These are phyloP conservation scores for Paracoccidioides brasiliensis DNA, from an alignment of 2,329 filamentous ascomycete genomes.

Conservation along the genomic window DNA sequence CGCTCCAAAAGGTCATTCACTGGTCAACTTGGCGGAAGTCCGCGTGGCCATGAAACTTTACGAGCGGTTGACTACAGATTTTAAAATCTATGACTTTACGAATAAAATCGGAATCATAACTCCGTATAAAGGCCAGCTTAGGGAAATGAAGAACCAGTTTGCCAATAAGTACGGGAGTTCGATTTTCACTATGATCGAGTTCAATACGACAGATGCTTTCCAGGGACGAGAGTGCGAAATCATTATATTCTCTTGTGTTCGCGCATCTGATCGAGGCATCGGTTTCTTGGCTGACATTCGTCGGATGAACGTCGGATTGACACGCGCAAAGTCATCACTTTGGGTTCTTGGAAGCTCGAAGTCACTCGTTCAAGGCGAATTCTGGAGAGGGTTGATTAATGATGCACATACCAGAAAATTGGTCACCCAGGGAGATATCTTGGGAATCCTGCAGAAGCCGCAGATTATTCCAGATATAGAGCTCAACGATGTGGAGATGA, in stretches of 20 bases:
- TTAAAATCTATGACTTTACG: conserved; percentile 52
- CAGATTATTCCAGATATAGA: conserved; percentile 33
- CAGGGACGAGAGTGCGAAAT: conserved; percentile 94
- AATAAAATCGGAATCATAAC: conserved; percentile 95
- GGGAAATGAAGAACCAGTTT: conserved; percentile 66
- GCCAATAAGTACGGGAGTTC: conserved; percentile 55
- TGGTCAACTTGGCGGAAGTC: conserved; percentile 79
- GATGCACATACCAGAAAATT: conserved; percentile 62
- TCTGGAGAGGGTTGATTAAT: conserved; percentile 76
- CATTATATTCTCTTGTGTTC: conserved; percentile 97
- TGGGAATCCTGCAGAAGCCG: conserved; percentile 41
- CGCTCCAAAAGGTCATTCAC: conserved; percentile 71
- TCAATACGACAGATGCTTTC: conserved; percentile 98
- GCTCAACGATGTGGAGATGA: conserved; percentile 32
- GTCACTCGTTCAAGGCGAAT: conserved; percentile 73
- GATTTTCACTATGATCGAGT: conserved; percentile 73
- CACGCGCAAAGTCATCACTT: conserved; percentile 86
- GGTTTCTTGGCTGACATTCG: conserved; percentile 97
- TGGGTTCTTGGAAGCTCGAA: conserved; percentile 93
- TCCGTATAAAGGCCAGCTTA: conserved; percentile 88
- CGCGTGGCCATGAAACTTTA: conserved; percentile 78
- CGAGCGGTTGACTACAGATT: conserved; percentile 63
- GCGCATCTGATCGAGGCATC: conserved; percentile 82
- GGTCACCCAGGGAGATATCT: conserved; percentile 59
- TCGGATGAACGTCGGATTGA: conserved; percentile 98